phyloP scores from a whole-genome alignment of 1,139 yeast species.

The Protomyces arabidopsidicola region DNA sequence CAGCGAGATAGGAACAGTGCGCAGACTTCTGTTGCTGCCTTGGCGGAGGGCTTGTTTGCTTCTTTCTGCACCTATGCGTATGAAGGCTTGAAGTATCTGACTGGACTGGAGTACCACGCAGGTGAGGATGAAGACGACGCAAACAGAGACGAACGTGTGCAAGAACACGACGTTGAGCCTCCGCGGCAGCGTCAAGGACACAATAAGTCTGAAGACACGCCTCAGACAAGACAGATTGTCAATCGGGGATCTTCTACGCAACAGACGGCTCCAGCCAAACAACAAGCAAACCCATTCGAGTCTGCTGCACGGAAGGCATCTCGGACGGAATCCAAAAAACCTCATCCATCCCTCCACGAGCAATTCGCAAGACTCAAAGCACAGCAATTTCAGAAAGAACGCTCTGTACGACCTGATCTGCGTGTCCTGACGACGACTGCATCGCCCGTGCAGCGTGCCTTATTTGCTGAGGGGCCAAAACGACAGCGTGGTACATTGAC shows the following conservation, averaged over 20 bases:
- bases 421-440: not conserved
- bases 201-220: not conserved
- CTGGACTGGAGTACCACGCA: not conserved
- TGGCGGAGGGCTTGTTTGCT: not conserved
- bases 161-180: not conserved
- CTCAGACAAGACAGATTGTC: not conserved
- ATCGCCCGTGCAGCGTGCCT: constrained; percentile 2
- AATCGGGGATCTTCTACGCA: too few species aligned
- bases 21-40: not conserved
- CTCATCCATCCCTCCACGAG: not conserved
- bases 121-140: not conserved
- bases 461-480: not conserved
- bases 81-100: not conserved
- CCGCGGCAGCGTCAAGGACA: not conserved
- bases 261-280: not conserved
- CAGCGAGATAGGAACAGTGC: not conserved
- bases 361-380: constrained; percentile 4
- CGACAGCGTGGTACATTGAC: not conserved
- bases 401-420: not conserved
- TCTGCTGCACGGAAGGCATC: not conserved
- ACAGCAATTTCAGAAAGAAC: not conserved
- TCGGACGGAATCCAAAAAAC: not conserved
- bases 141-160: not conserved
- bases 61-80: not conserved
- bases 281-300: not conserved